These are phyloP conservation scores for Tilletia caries DNA, from an alignment of 1,284 basidiomycete genomes.

Conservation along the genomic window DNA sequence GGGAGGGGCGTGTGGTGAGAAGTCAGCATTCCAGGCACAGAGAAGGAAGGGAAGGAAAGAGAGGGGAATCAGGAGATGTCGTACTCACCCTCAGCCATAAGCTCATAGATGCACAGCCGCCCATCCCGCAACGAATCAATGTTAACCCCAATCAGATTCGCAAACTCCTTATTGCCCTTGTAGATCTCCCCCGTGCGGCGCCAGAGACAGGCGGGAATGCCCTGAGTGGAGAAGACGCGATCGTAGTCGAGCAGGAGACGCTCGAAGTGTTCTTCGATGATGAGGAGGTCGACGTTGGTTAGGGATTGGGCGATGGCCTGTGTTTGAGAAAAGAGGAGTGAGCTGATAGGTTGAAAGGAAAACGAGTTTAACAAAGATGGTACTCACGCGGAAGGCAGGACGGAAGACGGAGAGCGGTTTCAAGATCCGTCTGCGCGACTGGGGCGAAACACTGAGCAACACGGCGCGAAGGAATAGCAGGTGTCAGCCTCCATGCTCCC, in stretches of 20 bases:
- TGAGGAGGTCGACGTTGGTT: constrained; percentile 92
- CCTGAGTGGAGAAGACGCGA: constrained; percentile 71
- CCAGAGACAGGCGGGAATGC: constrained; percentile 95
- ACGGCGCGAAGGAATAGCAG: neutral
- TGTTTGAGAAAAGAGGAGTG: constrained; percentile 14
- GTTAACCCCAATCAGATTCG: constrained; percentile 77
- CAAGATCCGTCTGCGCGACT: constrained; percentile 79
- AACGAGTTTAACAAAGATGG: neutral
- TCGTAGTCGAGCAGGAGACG: constrained; percentile 92
- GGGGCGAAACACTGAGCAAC: constrained; percentile 27
- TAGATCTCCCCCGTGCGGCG: constrained; percentile 95
- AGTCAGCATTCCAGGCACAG: neutral
- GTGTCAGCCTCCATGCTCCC: too few species aligned
- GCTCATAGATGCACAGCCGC: constrained; percentile 89
- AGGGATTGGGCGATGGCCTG: constrained; percentile 69
- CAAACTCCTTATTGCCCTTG: constrained; percentile 93
- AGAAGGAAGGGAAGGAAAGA: too few species aligned
- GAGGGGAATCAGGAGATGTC: too few species aligned
- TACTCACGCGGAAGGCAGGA: constrained; percentile 72
- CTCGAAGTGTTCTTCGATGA: constrained; percentile 81
- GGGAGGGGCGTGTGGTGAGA: too few species aligned
- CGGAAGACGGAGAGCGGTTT: constrained; percentile 83
- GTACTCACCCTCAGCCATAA: constrained; percentile 57
- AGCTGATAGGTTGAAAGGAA: too few species aligned
- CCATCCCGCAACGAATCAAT: constrained; percentile 80